These are phyloP conservation scores for Hirschfeldia incana DNA, from an alignment of 345 rosid genomes.

Conservation along the genomic window DNA sequence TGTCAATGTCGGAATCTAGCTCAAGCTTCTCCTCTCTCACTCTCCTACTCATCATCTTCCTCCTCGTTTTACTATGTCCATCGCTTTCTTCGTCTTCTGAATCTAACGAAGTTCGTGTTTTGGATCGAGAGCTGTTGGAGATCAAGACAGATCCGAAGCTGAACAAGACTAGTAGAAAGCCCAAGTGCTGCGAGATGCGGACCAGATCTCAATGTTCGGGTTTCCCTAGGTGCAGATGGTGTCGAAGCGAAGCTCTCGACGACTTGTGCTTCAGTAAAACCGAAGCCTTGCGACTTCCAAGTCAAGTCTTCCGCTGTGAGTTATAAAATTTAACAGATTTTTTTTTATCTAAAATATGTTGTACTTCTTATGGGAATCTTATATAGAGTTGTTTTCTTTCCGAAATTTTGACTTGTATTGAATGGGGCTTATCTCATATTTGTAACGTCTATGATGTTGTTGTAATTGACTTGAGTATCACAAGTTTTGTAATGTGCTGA, in stretches of 20 bases:
- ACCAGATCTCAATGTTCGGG: conserved; percentile 61
- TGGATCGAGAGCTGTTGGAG: conserved; percentile 48
- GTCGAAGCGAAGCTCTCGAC: conserved; percentile 73
- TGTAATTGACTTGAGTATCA: conserved; percentile 10
- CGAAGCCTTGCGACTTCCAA: conserved; percentile 73
- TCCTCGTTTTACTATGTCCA: conserved; percentile 31
- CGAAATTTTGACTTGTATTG: conserved; percentile 17
- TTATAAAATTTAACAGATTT: conserved; percentile 17
- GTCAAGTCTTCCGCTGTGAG: conserved; percentile 69
- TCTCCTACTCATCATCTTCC: conserved; percentile 15
- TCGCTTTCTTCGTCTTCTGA: conserved; percentile 15
- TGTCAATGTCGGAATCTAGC: conserved; percentile 35
- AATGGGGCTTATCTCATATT: neutral
- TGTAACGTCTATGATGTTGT: conserved; percentile 5
- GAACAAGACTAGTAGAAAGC: conserved; percentile 41
- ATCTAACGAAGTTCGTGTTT: conserved; percentile 10
- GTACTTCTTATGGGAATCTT: neutral
- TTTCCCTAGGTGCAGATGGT: conserved; percentile 70
- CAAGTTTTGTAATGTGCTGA: conserved; percentile 4
- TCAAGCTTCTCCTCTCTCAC: conserved; percentile 24
- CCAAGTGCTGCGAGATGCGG: conserved; percentile 54
- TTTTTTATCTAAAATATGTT: neutral
- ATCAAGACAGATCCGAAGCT: conserved; percentile 24
- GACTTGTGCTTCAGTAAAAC: conserved; percentile 67
- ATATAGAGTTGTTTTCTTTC: neutral